These are phyloP conservation scores for Wakefieldia striispora DNA, from an alignment of 768 basidiomycete species.

Conservation along the genomic window DNA sequence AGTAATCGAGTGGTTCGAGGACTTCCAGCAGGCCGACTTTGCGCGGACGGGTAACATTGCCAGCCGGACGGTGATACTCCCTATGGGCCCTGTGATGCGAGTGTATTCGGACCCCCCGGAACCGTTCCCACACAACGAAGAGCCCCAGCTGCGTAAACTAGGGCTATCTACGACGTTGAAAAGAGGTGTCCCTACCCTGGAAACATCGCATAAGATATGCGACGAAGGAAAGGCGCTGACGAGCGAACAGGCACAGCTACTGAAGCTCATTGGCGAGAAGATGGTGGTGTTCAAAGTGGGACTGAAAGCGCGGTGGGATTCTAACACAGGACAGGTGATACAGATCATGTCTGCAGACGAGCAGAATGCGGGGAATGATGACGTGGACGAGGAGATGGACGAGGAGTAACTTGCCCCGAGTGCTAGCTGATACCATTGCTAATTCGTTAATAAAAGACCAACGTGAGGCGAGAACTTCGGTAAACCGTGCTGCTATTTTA, in stretches of 20 bases:
- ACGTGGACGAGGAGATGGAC: slow-evolving; percentile 48
- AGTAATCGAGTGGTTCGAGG: slow-evolving; percentile 91
- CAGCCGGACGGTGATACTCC: slow-evolving; percentile 68
- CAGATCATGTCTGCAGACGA: slow-evolving; percentile 42
- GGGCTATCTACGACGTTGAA: slow-evolving; percentile 84
- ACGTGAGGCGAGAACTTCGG: too few species aligned
- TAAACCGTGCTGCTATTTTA: slow-evolving; percentile 4
- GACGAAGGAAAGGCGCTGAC: slow-evolving; percentile 77
- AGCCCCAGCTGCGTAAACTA: slow-evolving; percentile 91
- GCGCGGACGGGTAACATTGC: slow-evolving; percentile 86
- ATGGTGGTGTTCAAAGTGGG: slow-evolving; percentile 82
- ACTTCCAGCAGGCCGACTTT: slow-evolving; percentile 88
- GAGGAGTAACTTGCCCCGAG: slow-evolving; percentile 42
- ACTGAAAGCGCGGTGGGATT: slow-evolving; percentile 72
- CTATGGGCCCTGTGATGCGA: slow-evolving; percentile 83
- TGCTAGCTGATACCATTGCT: too few species aligned
- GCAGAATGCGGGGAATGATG: slow-evolving; percentile 27
- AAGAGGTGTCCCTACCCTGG: slow-evolving; percentile 83
- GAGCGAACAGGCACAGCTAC: slow-evolving; percentile 84
- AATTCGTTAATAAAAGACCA: too few species aligned
- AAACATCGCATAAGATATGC: slow-evolving; percentile 80
- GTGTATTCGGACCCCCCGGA: slow-evolving; percentile 77
- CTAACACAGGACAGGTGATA: slow-evolving; percentile 60
- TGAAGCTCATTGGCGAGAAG: slow-evolving; percentile 88
- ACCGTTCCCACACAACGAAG: slow-evolving; percentile 96